These are phyloP conservation scores for Cnidoscolus chayamansa DNA, from an alignment of 441 rosid genomes.

Conservation along the genomic window DNA sequence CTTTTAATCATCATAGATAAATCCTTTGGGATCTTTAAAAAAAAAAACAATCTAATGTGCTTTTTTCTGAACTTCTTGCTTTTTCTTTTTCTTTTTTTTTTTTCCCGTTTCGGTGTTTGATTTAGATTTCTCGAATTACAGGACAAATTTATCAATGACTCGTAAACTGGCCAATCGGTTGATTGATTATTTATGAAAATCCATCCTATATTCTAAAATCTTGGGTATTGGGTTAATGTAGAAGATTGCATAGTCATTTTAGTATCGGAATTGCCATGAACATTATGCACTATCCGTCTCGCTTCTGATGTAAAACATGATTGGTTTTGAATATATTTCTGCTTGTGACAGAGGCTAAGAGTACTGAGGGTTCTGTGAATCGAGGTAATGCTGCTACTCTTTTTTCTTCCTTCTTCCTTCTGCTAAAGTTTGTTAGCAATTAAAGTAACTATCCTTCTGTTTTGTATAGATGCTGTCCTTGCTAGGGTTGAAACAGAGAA, in stretches of 20 bases:
- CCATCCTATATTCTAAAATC: neutral
- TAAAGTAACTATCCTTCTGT: neutral
- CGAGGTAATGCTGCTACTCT: constrained; percentile 39
- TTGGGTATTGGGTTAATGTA: neutral
- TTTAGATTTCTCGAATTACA: too few species aligned
- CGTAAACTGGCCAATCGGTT: neutral
- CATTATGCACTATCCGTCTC: too few species aligned
- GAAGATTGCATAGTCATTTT: neutral
- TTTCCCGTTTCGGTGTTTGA: too few species aligned
- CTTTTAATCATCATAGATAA: neutral
- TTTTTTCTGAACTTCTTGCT: neutral
- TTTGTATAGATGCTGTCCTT: constrained; percentile 60
- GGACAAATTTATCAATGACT: too few species aligned
- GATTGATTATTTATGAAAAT: neutral
- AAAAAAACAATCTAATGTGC: neutral
- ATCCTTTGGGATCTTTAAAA: neutral
- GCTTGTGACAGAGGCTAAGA: constrained; percentile 44
- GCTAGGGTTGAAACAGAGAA: constrained; percentile 86
- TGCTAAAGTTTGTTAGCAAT: neutral
- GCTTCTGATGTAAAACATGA: neutral
- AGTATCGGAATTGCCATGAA: too few species aligned
- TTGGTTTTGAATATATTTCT: neutral
- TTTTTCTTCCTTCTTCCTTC: neutral
- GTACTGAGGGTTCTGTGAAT: constrained; percentile 40
- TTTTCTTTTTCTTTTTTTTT: neutral